These are phyloP conservation scores for Neoarthrinium moseri DNA, from an alignment of 2,329 filamentous ascomycete genomes.

Conservation along the genomic window DNA sequence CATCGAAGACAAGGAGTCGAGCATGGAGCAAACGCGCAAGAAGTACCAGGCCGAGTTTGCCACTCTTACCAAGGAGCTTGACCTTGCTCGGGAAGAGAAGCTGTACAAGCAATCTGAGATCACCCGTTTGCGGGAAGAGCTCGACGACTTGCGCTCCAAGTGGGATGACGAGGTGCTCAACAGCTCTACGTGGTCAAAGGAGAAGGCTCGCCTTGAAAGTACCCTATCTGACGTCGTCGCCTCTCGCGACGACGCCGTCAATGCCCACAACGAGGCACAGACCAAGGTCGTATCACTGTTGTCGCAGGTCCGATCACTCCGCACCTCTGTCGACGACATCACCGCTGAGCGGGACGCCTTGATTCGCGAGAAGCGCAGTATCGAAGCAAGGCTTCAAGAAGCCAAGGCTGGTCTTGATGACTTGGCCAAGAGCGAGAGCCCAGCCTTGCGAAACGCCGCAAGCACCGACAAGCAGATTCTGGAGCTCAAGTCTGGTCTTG, in stretches of 20 bases:
- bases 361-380: conserved; percentile 82
- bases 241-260: conserved; percentile 90
- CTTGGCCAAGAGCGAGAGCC: conserved; percentile 79
- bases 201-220: conserved; percentile 88
- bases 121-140: conserved; percentile 84
- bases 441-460: conserved; percentile 85
- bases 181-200: conserved; percentile 97
- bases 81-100: conserved; percentile 87
- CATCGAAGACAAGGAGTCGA: conserved; percentile 93
- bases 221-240: conserved; percentile 85
- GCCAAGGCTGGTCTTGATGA: conserved; percentile 88
- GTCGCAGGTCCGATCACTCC: conserved; percentile 82
- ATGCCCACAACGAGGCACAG: conserved; percentile 92
- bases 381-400: conserved; percentile 83
- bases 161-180: conserved; percentile 99
- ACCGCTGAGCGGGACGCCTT: conserved; percentile 82
- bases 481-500: conserved; percentile 82
- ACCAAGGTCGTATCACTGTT: conserved; percentile 87
- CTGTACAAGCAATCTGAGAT: conserved; percentile 86
- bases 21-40: conserved; percentile 94
- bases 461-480: conserved; percentile 85
- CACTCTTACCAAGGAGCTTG: conserved; percentile 85
- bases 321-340: conserved; percentile 82
- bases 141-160: conserved; percentile 90
- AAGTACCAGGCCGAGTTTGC: conserved; percentile 96